Conservation (phyloP, 2,329 filamentous ascomycete species). For the Cryphonectria naterciae region DNA sequence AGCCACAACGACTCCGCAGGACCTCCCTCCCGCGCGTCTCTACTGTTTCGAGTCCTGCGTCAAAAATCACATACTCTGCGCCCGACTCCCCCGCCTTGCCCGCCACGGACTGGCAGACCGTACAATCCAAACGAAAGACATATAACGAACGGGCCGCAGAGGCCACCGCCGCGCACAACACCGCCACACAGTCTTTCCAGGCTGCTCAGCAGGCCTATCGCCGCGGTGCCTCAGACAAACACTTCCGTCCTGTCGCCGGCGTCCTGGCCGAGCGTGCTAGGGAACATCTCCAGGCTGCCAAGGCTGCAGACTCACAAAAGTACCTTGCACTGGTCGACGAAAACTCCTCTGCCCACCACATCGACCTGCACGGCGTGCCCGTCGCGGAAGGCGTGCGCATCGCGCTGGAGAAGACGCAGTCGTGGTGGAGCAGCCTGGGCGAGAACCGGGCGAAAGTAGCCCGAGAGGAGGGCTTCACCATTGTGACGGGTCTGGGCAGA, state of each 20-base stretch:
- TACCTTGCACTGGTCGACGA: slow-evolving; percentile 71
- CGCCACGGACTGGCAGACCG: slow-evolving; percentile 22
- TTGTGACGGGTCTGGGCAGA: slow-evolving; percentile 80
- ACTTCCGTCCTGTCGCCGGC: slow-evolving; percentile 75
- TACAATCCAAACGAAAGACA: slow-evolving; percentile 21
- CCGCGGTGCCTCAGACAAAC: slow-evolving; percentile 66
- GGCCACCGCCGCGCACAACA: slow-evolving; percentile 15
- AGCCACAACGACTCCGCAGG: slow-evolving; percentile 10
- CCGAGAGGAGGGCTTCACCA: slow-evolving; percentile 62
- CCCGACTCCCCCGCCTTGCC: slow-evolving; percentile 27
- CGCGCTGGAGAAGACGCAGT: slow-evolving; percentile 64
- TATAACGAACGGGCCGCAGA: slow-evolving; percentile 25
- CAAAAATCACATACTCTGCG: slow-evolving; percentile 36
- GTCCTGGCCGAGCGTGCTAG: slow-evolving; percentile 76
- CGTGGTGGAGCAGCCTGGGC: slow-evolving; percentile 78
- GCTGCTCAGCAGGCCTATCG: slow-evolving; percentile 48
- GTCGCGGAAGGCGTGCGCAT: slow-evolving; percentile 84
- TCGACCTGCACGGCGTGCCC: slow-evolving; percentile 84
- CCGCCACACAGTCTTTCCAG: slow-evolving; percentile 35
- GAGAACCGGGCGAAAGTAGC: slow-evolving; percentile 60
- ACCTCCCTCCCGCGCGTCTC: slow-evolving; percentile 22
- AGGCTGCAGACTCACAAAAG: slow-evolving; percentile 63
- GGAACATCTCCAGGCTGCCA: slow-evolving; percentile 62
- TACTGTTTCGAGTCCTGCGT: slow-evolving; percentile 31
- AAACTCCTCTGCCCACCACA: slow-evolving; percentile 62